Base-by-base conservation (phyloP, 805 yeast species). In the Nakazawaea ernobii region DNA sequence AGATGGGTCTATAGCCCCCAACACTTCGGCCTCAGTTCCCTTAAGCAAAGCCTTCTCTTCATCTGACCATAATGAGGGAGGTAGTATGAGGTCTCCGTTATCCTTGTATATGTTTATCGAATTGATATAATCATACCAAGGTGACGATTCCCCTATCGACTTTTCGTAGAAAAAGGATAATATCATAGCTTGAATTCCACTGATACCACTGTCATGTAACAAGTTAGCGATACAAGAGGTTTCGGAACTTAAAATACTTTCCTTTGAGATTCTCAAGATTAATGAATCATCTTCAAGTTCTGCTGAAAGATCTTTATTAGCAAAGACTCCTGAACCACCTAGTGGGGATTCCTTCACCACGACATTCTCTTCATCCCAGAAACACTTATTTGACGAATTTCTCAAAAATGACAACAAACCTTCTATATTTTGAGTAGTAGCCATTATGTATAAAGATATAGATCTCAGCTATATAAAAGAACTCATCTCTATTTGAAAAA, bases 271-370 rank as follows among this genome's bases (percentile, higher is more conserved):
- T 53, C 87, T 66, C 26, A 84, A 61, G 2, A 86, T 57, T 8
- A 74, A 55, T 8, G 53, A 52, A 11, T 49, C 50, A 9, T 51
- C 50, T 27, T 60, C 52, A n/a, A 57, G 55, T 10, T 60, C 60
- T 0, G 66, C 63, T 35, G 62, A 71, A 32, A 59, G 59, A 7
- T 59, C 63, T 28, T 55, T 47, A 6, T 59, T 65, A 6, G 86
- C 82, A 59, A 84, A 85, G 0, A 89, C 92, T 6, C 96, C 96
- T 2, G 79, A 53, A 1, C 95, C 95, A 2, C 87, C 89, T 2
- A 67, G 50, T 3, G 63, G 53, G 0, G 88, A 79, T n/a, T 55
- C 51, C 32, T 62, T 68, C 1, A 84, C 61, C 35, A 69, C 68
- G 9, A 84, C 58, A 1, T 62, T 46, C 1, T 69, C 72, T 6